Conservation (phyloP, 805 yeast genomes). For the Candida anglica region DNA sequence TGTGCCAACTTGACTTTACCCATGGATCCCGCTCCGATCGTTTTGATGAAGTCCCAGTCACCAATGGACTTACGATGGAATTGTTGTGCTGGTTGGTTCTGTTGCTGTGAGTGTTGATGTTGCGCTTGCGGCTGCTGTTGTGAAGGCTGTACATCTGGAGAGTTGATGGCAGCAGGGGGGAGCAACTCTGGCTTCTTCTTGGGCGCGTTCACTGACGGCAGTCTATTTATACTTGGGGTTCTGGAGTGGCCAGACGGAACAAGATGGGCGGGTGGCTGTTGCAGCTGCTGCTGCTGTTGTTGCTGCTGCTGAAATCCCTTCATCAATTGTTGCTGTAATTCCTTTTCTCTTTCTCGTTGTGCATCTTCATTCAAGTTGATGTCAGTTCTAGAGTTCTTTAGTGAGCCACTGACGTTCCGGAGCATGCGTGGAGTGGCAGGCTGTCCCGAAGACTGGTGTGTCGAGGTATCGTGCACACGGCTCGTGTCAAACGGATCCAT, state of each 20-base stretch:
- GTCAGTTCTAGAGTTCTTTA: slow-evolving; percentile 10
- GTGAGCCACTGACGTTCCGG: slow-evolving; percentile 48
- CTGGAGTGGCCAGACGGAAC: slow-evolving; percentile 2
- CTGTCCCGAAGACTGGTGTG: slow-evolving; percentile 21
- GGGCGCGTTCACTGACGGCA: slow-evolving; percentile 4
- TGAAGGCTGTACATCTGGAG: slow-evolving; percentile 8
- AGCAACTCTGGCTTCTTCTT: slow-evolving; percentile 17
- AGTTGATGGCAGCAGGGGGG: slow-evolving; percentile 27
- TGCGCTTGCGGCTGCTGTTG: slow-evolving; percentile 10
- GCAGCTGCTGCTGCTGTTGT: slow-evolving; percentile 8
- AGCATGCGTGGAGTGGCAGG: slow-evolving; percentile 74
- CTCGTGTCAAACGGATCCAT: no score
- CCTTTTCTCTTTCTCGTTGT: not conserved
- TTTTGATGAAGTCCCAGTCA: slow-evolving; percentile 93
- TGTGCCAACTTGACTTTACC: slow-evolving; percentile 95
- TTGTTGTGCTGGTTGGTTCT: slow-evolving; percentile 32
- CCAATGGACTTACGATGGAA: slow-evolving; percentile 88
- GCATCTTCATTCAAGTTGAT: slow-evolving; percentile 4
- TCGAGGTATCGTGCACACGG: no score
- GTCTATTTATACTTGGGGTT: slow-evolving; percentile 6
- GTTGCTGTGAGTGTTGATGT: slow-evolving; percentile 5
- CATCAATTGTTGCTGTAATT: slow-evolving; percentile 1
- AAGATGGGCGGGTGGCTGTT: slow-evolving; percentile 2
- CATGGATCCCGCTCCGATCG: slow-evolving; percentile 98
- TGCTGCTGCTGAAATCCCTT: slow-evolving; percentile 3